Evolutionary conservation across 768 basidiomycete genomes (phyloP), one percentile per base, ranked within the genome.

Genomic region (Myochromella boudieri): DNA sequence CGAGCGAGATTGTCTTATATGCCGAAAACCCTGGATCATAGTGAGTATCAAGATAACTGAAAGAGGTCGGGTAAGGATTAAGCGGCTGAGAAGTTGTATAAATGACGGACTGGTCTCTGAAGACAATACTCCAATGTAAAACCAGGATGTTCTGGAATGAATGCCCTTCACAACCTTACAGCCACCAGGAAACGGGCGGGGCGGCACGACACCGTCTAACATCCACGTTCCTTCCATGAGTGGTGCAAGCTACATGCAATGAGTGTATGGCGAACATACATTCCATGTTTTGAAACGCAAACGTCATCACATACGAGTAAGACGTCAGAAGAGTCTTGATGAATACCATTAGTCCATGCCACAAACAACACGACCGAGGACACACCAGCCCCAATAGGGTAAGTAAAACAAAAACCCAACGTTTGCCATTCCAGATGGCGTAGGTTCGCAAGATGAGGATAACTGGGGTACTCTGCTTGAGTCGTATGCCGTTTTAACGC

Each of bases 361-460:
- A 14, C 26, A 37, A 26, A 22, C 15, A 14, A 42, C n/a, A n/a
- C n/a, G n/a, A n/a, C n/a, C n/a, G n/a, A n/a, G n/a, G n/a, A 46
- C 48, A 9, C 33, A 49, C 48, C n/a, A 43, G 9, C 14, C 7
- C 15, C 4, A 49, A 14, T 33, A 37, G 0, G 18, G 31, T 17
- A 20, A 49, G 34, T 17, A 26, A 37, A 9, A 44, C 25, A 9
- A 38, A 18, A 14, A 49, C 28, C 21, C 26, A 33, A n/a, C 48
- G 48, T 15, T 31, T 36, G 34, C 42, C 21, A 28, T 49, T 44
- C 48, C 48, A 49, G 22, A 49, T 39, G 18, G 42, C 41, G 31
- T 44, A 49, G 7, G 48, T 49, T 12, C 48, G 41, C 10, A 49
- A 27, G 3, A 49, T 43, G 7, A 49, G 42, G 29, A 49, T 44